phyloP scores from a whole-genome alignment of 495 filamentous ascomycete species.

The Aspergillus sclerotiicarbonarius region DNA sequence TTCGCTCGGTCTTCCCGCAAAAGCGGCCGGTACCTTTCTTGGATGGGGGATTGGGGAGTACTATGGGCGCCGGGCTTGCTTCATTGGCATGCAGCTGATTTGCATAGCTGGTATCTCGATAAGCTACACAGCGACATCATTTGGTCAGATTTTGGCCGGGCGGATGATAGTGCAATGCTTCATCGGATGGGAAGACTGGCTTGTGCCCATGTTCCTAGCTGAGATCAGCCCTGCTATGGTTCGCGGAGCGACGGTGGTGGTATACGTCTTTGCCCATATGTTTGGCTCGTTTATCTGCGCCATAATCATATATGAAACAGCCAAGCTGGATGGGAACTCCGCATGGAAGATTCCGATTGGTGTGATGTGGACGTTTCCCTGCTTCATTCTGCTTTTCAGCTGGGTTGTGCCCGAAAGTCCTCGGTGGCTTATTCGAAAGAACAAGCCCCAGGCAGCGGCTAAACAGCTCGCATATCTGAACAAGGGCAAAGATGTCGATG shows the following conservation, averaged over 20 bases:
- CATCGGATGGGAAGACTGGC: not conserved
- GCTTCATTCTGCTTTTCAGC: not conserved
- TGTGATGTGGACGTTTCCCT: conserved; percentile 3
- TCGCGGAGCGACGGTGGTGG: not conserved
- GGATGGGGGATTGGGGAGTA: not conserved
- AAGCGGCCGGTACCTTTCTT: not conserved
- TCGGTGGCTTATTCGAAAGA: conserved; percentile 2
- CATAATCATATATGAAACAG: not conserved
- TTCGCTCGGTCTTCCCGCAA: not conserved
- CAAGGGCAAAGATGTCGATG: not conserved
- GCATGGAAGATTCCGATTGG: not conserved
- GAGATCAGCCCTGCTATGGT: not conserved
- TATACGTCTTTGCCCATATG: not conserved
- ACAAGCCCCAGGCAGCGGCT: not conserved
- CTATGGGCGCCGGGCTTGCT: not conserved
- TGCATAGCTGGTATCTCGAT: not conserved
- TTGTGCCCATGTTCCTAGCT: not conserved
- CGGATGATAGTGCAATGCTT: not conserved
- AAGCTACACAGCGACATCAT: not conserved
- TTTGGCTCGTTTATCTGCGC: not conserved
- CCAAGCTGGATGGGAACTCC: not conserved
- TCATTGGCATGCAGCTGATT: not conserved
- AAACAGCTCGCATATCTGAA: not conserved
- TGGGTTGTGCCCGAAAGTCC: conserved; percentile 5
- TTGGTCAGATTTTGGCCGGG: not conserved